Evolutionary conservation across 805 yeast genomes (phyloP), one percentile per base, ranked within the genome.

Genomic region (Metschnikowia aberdeeniae): DNA sequence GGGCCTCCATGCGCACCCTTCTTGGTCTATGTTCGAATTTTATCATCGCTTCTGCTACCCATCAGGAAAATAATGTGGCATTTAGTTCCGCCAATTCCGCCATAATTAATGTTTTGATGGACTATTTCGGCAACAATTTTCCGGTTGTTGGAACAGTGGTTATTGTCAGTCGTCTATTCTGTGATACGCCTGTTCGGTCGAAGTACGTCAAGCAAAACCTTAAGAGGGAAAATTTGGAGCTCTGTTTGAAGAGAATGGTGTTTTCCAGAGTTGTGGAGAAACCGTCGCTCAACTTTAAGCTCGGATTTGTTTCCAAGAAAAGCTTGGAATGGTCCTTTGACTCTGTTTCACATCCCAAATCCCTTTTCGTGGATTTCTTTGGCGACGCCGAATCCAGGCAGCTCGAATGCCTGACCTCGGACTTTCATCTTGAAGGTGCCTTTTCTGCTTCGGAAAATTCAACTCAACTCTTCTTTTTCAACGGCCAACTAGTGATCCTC

Each of bases 161-260:
- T 3, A 47, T 53, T 3, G 63, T 68, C 3, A 49, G 61, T 6
- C 70, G 72, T 40, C 40, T 79, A 10, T 80, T 78, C 55, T 60
- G 60, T 1, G 66, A 61, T 20, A 30, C 71, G 1, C 78, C 79
- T 0, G 81, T 78, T 4, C 58, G 85, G 19, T 58, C 64, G 28
- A 47, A 44, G 1, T 62, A 62, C 6, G 26, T 67, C 1, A 26
- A 51, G 4, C 48, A 53, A 3, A 26, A 47, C 0, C 41, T 36
- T 9, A 54, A 68, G 0, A 54, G 57, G 40, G 40, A 51, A 1
- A 56, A 53, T 10, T 24, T 64, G 0, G 36, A 63, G 0, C 61
- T 54, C 11, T 63, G 62, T 1, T 24, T 78, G 1, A 62, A 68
- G 45, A 44, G 45, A 1, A 40, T 52, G 5, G 36, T 72, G 0